Evolutionary conservation across 495 filamentous ascomycete species (phyloP).

Genomic region (Penicillium argentinense): DNA sequence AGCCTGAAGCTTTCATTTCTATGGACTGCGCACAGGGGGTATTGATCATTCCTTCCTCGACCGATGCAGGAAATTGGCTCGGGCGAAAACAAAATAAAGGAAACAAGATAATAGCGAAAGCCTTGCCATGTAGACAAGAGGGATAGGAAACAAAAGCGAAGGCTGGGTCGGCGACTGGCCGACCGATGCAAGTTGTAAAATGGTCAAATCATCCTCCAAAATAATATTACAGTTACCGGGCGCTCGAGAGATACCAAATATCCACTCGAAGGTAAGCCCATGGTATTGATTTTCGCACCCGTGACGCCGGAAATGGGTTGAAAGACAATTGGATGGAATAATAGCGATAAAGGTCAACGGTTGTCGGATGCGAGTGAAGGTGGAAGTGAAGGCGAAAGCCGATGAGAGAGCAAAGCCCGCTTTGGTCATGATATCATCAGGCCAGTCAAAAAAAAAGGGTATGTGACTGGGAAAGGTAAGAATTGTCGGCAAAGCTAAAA

Average conservation of each 20-base stretch:
- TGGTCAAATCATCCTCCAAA: constrained; percentile 9
- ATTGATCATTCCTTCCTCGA: constrained; percentile 20
- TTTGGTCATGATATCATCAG: constrained; percentile 45
- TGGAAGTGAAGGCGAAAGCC: constrained; percentile 17
- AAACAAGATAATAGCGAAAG: constrained; percentile 23
- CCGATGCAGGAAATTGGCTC: constrained; percentile 5
- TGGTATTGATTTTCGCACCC: constrained; percentile 10
- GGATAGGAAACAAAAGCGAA: constrained; percentile 16
- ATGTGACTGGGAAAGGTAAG: constrained; percentile 20
- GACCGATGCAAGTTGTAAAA: constrained; percentile 13
- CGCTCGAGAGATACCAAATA: constrained; percentile 2
- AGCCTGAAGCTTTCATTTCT: constrained; percentile 21
- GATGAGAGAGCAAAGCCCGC: constrained; percentile 49
- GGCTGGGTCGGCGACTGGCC: constrained; percentile 8
- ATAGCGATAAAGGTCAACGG: neutral
- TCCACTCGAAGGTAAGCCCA: neutral
- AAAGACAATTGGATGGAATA: constrained; percentile 1
- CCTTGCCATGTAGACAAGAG: constrained; percentile 15
- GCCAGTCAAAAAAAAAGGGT: constrained; percentile 26
- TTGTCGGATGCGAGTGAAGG: neutral
- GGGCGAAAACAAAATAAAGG: constrained; percentile 18
- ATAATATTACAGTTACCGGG: constrained; percentile 34
- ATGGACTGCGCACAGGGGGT: constrained; percentile 29
- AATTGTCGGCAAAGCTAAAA: constrained; percentile 9
- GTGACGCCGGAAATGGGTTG: constrained; percentile 12